Base-by-base conservation (phyloP, 495 filamentous ascomycete genomes). In the Penicillium malachiteum region DNA sequence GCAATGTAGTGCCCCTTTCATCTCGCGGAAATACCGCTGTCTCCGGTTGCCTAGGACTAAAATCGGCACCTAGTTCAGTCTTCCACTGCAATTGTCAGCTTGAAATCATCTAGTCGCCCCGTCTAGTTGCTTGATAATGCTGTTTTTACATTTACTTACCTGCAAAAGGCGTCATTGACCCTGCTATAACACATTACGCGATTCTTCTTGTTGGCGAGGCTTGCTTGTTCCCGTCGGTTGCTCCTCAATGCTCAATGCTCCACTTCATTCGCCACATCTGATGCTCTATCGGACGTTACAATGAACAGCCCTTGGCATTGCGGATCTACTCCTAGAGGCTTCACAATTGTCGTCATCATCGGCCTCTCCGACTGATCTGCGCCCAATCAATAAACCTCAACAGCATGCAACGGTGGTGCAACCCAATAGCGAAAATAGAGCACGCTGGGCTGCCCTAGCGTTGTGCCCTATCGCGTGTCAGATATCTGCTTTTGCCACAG, bases 1-100 rank as follows among this genome's bases (percentile, higher is more conserved):
- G 33, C 30, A 41, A 59, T 34, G 49, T 40, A 54, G 39, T 50
- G 50, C 58, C 58, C 58, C 55, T 56, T 35, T 34, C 33, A 60
- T 60, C 56, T 56, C 41, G 30, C 46, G 33, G 50, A 56, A 50
- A 60, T 50, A 43, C 38, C 47, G 57, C 47, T 47, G 17, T 18
- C 43, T 41, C 31, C 43, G 40, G 37, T 42, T 37, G 11, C 21
- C 10, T 12, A 42, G 33, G 3, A 40, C 18, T 12, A 30, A 26
- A 30, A 32, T 1, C 34, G 21, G 16, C 33, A 11, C 12, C 39
- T 17, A 8, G 0, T 26, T 17, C 47, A 37, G n/a, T 14, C 26
- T 35, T 49, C 31, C 11, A 26, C 26, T 21, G 14, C 9, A 12
- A 8, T 14, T 5, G 33, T 34, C 6, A 6, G 38, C 8, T 40